Percentiles rank a stretch among this genome's conserved stretches.
Conservation (phyloP, 1,139 yeast genomes). For the Nakaseomyces bracarensis region DNA sequence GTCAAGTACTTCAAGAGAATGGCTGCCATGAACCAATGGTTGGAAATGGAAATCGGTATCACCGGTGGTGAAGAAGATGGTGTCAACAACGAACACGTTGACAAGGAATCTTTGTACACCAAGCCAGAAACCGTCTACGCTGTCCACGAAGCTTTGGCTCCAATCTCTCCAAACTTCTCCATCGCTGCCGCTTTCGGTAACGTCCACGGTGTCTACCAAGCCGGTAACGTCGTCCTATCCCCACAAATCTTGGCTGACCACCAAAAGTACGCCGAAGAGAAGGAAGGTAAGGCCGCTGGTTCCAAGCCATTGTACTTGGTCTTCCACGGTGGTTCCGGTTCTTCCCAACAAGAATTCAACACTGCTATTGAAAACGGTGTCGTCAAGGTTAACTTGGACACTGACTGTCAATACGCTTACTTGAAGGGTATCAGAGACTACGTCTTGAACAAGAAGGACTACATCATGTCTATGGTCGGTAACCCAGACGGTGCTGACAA, state of each 20-base stretch:
- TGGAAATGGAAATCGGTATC: constrained; percentile 99
- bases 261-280: constrained; percentile 72
- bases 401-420: constrained; percentile 98
- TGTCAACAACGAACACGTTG: constrained; percentile 94
- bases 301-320: constrained; percentile 87
- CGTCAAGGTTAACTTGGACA: constrained; percentile 97
- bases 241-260: constrained; percentile 95
- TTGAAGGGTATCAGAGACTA: constrained; percentile 94
- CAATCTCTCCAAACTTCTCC: constrained; percentile 96
- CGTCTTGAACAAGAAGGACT: constrained; percentile 92
- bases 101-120: constrained; percentile 84
- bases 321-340: constrained; percentile 99
- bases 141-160: constrained; percentile 81
- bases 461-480: constrained; percentile 81
- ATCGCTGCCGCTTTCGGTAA: constrained; percentile 99
- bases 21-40: constrained; percentile 92
- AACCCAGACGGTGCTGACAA: constrained; percentile 99
- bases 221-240: constrained; percentile 91
- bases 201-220: constrained; percentile 99
- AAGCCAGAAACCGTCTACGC: constrained; percentile 90
- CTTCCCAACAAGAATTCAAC: constrained; percentile 83
- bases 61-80: constrained; percentile 99
- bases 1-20: constrained; percentile 91
- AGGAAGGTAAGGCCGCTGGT: constrained; percentile 47
- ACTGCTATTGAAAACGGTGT: constrained; percentile 90